Conservation (phyloP, 306 rosid genomes). For the Psophocarpus tetragonolobus region DNA sequence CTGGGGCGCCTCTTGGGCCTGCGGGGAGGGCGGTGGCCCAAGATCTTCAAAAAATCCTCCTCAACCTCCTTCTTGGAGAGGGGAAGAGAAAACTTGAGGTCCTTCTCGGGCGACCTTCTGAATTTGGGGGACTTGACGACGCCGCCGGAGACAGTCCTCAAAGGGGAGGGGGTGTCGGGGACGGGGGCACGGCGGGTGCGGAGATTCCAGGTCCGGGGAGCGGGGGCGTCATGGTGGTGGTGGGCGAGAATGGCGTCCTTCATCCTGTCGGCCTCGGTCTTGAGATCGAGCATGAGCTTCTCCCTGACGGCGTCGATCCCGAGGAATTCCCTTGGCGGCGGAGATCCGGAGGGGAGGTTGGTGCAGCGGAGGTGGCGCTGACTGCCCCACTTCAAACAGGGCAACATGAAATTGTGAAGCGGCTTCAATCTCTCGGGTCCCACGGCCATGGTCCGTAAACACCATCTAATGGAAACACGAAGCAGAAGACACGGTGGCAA, state of each 20-base stretch:
- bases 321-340: conserved; percentile 17
- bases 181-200: conserved; percentile 68
- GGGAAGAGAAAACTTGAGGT: conserved; percentile 52
- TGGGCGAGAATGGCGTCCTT: conserved; percentile 64
- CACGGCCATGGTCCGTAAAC: conserved; percentile 59
- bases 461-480: conserved; percentile 48
- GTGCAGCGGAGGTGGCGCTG: conserved; percentile 76
- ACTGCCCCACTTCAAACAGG: conserved; percentile 89
- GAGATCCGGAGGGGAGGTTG: conserved; percentile 46
- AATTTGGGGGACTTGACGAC: conserved; percentile 52
- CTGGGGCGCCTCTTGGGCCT: conserved; percentile 73
- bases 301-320: conserved; percentile 86
- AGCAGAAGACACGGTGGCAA: too few relatives aligned
- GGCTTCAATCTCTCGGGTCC: conserved; percentile 75
- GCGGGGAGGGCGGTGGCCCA: conserved; percentile 75
- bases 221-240: too few relatives aligned
- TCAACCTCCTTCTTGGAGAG: conserved; percentile 78
- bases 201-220: conserved; percentile 70
- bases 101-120: conserved; percentile 48
- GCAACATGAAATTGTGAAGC: conserved; percentile 85
- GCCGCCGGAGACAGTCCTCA: conserved; percentile 47
- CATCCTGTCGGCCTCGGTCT: conserved; percentile 66
- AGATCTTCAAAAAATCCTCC: conserved; percentile 67
- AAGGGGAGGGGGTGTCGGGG: too few relatives aligned
- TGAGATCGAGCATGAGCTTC: conserved; percentile 83